Conservation (phyloP, 148 eudicot genomes). For the Fagopyrum esculentum region DNA sequence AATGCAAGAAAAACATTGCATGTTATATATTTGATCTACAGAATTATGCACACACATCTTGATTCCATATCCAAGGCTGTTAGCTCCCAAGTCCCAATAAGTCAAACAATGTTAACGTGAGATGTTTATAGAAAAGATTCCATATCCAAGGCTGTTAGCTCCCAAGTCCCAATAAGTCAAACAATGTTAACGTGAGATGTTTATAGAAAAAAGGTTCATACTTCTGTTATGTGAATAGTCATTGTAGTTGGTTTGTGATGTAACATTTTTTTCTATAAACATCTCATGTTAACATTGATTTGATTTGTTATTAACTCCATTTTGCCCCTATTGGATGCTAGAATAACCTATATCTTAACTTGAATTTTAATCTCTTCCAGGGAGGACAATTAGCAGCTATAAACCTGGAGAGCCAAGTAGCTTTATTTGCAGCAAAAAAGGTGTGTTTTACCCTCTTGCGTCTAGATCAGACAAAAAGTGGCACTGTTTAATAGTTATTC, state of each 20-base stretch:
- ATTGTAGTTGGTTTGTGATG: not conserved
- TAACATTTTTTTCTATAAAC: too few relatives aligned
- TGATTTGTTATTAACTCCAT: not conserved
- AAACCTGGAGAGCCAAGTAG: slow-evolving; percentile 39
- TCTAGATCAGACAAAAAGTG: not conserved
- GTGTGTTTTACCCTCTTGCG: slow-evolving; percentile 16
- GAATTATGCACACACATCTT: not conserved
- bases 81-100: not conserved
- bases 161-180: not conserved
- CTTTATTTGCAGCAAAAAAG: slow-evolving; percentile 50
- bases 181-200: too few relatives aligned
- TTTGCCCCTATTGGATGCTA: not conserved
- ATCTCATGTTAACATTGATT: not conserved
- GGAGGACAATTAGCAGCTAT: slow-evolving; percentile 56
- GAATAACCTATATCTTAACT: not conserved
- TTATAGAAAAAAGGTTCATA: too few relatives aligned
- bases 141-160: not conserved
- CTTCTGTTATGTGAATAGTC: not conserved
- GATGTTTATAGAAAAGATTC: too few relatives aligned
- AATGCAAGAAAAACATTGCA: not conserved
- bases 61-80: not conserved
- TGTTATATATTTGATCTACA: not conserved
- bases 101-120: too few relatives aligned
- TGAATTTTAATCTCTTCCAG: slow-evolving; percentile 19
- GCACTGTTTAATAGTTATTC: not conserved